Percentiles rank a stretch among this genome's conserved stretches.
These are phyloP conservation scores for Ampelocalamus luodianensis DNA, from an alignment of 176 grass and related monocot species.

Conservation along the genomic window DNA sequence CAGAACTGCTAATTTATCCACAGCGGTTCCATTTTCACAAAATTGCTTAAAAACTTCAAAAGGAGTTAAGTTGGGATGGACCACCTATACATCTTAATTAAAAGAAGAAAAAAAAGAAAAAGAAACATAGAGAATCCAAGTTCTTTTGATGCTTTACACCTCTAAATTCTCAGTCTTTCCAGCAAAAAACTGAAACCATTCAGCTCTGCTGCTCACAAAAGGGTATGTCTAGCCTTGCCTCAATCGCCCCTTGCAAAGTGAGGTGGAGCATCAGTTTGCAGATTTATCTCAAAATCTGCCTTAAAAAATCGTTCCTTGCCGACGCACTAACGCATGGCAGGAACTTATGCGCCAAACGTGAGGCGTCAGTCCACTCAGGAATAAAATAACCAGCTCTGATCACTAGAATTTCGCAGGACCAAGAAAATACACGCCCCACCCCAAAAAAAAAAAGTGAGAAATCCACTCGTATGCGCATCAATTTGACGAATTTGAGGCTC, in stretches of 20 bases:
- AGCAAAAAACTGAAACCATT: not conserved
- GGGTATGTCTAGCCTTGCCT: not conserved
- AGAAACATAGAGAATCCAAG: too few species aligned
- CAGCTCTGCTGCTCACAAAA: not conserved
- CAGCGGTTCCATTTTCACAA: not conserved
- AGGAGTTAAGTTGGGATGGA: not conserved
- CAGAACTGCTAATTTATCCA: not conserved
- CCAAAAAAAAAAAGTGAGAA: not conserved
- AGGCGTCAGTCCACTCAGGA: not conserved
- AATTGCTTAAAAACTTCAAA: constrained; percentile 24
- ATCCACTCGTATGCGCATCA: not conserved
- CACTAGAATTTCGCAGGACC: not conserved
- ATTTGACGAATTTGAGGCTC: constrained; percentile 1
- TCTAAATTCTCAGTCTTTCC: not conserved
- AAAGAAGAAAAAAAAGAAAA: not conserved
- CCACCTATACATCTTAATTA: not conserved
- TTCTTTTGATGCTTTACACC: not conserved
- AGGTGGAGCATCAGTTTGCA: too few species aligned
- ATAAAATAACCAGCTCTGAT: not conserved
- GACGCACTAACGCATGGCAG: too few species aligned
- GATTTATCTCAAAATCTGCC: not conserved
- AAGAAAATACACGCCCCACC: not conserved
- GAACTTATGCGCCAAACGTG: not conserved
- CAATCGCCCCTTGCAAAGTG: not conserved
- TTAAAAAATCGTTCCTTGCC: not conserved